Conservation (phyloP, 2,329 filamentous ascomycete species). For the Daldinia sp. region DNA sequence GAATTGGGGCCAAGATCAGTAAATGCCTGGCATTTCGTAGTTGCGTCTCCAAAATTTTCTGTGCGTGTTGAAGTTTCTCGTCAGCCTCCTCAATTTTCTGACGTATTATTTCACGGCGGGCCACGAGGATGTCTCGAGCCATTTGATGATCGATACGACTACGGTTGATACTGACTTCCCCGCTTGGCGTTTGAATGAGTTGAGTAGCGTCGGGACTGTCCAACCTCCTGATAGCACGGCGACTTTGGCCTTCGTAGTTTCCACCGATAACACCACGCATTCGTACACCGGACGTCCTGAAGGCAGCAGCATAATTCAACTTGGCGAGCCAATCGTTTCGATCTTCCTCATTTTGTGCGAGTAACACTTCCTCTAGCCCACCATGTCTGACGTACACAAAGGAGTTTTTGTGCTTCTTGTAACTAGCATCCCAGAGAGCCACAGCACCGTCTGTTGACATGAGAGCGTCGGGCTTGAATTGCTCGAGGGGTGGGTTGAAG, state of each 20-base stretch:
- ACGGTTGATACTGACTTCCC: conserved; percentile 76
- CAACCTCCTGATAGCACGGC: conserved; percentile 75
- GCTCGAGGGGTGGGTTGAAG: conserved; percentile 87
- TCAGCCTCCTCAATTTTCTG: conserved; percentile 85
- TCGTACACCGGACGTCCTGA: conserved; percentile 87
- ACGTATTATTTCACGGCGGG: conserved; percentile 82
- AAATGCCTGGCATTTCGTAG: conserved; percentile 90
- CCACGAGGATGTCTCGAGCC: conserved; percentile 84
- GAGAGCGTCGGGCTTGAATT: conserved; percentile 92
- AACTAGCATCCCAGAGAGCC: conserved; percentile 82
- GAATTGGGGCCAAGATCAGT: conserved; percentile 86
- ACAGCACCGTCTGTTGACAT: conserved; percentile 95
- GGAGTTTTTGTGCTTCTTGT: conserved; percentile 95
- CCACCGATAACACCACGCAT: conserved; percentile 88
- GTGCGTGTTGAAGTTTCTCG: conserved; percentile 74
- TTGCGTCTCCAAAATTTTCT: conserved; percentile 83
- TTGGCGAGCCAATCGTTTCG: conserved; percentile 97
- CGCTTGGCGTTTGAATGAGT: conserved; percentile 73
- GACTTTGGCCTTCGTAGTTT: conserved; percentile 82
- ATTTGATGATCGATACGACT: conserved; percentile 82
- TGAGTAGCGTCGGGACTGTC: conserved; percentile 68
- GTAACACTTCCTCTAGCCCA: conserved; percentile 86
- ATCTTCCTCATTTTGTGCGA: conserved; percentile 89
- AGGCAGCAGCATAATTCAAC: conserved; percentile 94
- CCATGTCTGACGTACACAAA: conserved; percentile 90